These are phyloP conservation scores for Monosporozyma siamensis DNA, from an alignment of 805 yeast genomes.

Conservation along the genomic window DNA sequence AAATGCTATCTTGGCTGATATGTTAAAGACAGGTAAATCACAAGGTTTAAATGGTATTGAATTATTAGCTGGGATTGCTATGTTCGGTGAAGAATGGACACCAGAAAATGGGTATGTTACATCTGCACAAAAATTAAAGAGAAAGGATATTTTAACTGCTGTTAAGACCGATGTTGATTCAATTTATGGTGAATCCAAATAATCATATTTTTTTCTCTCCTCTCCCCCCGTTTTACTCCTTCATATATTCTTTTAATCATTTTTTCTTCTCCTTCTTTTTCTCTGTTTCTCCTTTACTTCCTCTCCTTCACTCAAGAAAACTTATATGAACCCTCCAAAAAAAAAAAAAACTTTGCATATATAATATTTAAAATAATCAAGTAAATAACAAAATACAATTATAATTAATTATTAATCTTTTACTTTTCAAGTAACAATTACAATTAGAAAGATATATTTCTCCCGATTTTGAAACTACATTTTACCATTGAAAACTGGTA, in stretches of 20 bases:
- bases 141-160: conserved; percentile 74
- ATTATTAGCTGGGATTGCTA: conserved; percentile 65
- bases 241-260: background rate
- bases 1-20: conserved; percentile 44
- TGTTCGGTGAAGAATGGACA: conserved; percentile 92
- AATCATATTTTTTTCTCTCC: background rate
- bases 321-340: too few relatives aligned
- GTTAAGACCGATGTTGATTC: conserved; percentile 59
- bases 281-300: too few relatives aligned
- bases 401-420: too few relatives aligned
- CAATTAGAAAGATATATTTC: conserved; percentile 22
- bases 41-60: conserved; percentile 85
- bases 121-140: conserved; percentile 91
- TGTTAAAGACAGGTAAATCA: conserved; percentile 65
- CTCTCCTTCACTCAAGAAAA: too few relatives aligned
- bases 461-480: conserved; percentile 35
- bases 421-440: too few relatives aligned
- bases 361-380: too few relatives aligned
- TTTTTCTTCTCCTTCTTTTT: too few relatives aligned
- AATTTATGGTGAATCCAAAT: conserved; percentile 40
- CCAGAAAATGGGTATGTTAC: conserved; percentile 93
- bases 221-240: background rate
- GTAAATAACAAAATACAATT: too few relatives aligned
- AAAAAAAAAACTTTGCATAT: background rate
- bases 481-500: conserved; percentile 29